Evolutionary conservation across 1,139 yeast genomes (phyloP), one percentile per base, ranked within the genome.

Genomic region (Schwanniomyces etchellsii): DNA sequence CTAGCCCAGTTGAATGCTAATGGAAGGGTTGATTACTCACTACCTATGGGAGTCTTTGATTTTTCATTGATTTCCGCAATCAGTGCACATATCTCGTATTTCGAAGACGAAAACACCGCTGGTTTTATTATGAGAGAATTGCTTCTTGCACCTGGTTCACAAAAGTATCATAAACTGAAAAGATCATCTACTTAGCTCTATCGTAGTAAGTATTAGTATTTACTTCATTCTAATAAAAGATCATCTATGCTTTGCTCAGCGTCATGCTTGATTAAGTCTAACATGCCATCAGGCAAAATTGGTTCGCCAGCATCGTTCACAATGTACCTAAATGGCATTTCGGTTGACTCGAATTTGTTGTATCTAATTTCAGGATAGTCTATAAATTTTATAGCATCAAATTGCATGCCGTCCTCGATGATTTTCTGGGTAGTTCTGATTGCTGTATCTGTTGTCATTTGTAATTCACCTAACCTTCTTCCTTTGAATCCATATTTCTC

Each of bases 371-470:
- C 97, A 2, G 98, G 98, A 51, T 85, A 88, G 54, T 91, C 97
- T 38, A 89, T 76, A 52, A 85, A 89, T 35, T 74, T 72, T 37
- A 91, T 85, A 29, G 82, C 73, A 36, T 81, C 82, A 43, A 91
- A 81, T 46, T 52, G 48, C 9, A 53, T 60, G 35, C 70, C 60
- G 30, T 72, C 69, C 37, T 79, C 76, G 11, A 84, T 65, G 18
- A 91, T 89, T 30, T 72, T 53, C 47, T 84, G 88, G 1, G 96
- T 85, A 17, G 94, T 85, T 57, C 98, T 74, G 22, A 91, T 82
- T 1, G 97, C 97, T 3, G 97, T 89, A 49, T 91, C 98, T 0
- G 98, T 91, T 16, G 97, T 86, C 97, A 91, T 89, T 52, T 91
- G 98, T 43, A 83, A 73, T 33, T 67, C 74, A 1, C 96, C 97